Conservation (phyloP, 805 yeast species). For the Candida xyloterini region DNA sequence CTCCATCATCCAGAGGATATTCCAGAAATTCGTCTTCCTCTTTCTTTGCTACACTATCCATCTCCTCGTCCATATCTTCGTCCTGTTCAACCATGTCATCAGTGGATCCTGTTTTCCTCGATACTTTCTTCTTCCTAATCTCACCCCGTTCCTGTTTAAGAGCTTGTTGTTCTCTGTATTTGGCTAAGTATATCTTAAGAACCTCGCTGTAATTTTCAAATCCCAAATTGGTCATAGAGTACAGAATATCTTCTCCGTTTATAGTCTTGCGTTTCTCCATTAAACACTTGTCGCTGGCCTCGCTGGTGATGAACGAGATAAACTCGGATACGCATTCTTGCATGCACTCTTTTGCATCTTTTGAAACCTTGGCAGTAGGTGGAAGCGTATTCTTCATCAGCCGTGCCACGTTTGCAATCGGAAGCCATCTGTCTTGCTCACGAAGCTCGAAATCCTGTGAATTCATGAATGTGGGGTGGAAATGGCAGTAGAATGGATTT, state of each 20-base stretch:
- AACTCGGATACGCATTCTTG: conserved; percentile 62
- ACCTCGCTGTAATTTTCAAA: conserved; percentile 71
- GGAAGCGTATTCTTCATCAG: conserved; percentile 77
- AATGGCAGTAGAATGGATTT: conserved; percentile 2
- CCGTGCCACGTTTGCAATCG: conserved; percentile 66
- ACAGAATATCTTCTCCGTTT: conserved; percentile 66
- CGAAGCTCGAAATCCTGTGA: conserved; percentile 47
- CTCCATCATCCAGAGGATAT: conserved; percentile 12
- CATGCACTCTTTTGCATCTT: conserved; percentile 75
- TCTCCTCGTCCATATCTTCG: conserved; percentile 13
- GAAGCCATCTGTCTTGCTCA: conserved; percentile 61
- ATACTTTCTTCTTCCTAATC: conserved; percentile 30
- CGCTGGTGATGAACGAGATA: conserved; percentile 65
- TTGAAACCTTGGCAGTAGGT: conserved; percentile 68
- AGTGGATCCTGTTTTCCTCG: conserved; percentile 7
- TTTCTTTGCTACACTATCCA: conserved; percentile 7
- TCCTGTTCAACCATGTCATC: conserved; percentile 5
- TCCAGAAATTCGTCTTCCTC: conserved; percentile 22
- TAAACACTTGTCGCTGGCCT: conserved; percentile 59
- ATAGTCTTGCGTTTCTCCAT: conserved; percentile 68
- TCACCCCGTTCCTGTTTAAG: conserved; percentile 66
- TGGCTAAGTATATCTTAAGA: conserved; percentile 63
- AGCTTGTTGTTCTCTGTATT: conserved; percentile 73
- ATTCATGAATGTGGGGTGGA: conserved; percentile 15
- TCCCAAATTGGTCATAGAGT: conserved; percentile 62